Evolutionary conservation across 192 early-diverging fungal species (phyloP), one percentile per base, ranked within the genome.

Genomic region (Coemansia sp.): DNA sequence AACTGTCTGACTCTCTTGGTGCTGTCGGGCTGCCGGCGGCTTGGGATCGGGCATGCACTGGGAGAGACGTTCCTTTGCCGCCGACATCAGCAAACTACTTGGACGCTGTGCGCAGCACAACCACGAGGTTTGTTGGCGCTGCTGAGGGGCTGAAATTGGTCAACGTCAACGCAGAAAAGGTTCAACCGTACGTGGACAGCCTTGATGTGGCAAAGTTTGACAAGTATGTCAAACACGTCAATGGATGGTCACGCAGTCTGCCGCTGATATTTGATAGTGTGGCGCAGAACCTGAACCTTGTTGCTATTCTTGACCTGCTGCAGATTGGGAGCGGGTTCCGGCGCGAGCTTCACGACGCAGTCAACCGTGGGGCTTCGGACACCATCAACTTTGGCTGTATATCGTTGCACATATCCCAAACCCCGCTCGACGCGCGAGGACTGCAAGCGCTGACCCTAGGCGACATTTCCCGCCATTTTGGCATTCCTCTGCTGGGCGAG

Each of bases 361-460:
- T 73, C 25, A 87, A 73, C 22, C 66, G 90, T 21, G 87, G 89
- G 11, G 88, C 86, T 0, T 86, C 88, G 15, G 84, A 90, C 47
- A 87, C 84, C 2, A 86, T 93, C 23, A 72, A 81, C 30, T 93
- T 86, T 77, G 92, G 92, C 8, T 81, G 82, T 57, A 89, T 94
- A 80, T 84, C 86, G 37, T 72, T 91, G 53, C 88, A 92, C 53
- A 90, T 94, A 30, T 83, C 87, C 0, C 82, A 83, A 25, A 79
- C 80, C 0, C 51, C 65, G 1, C 41, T 87, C 36, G 77, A 71
- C 3, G 85, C 91, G 15, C 61, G 77, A 37, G 78, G 73, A 4
- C 56, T 89, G n/a, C 80, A 82, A 29, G 63, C 79, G 10, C 60
- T 90, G 22, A 79, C 70, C 2, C 63, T 85, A 23, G 79, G 74